Conservation (phyloP, 73 alveolate species). For the Tetrahymena malaccensis region DNA sequence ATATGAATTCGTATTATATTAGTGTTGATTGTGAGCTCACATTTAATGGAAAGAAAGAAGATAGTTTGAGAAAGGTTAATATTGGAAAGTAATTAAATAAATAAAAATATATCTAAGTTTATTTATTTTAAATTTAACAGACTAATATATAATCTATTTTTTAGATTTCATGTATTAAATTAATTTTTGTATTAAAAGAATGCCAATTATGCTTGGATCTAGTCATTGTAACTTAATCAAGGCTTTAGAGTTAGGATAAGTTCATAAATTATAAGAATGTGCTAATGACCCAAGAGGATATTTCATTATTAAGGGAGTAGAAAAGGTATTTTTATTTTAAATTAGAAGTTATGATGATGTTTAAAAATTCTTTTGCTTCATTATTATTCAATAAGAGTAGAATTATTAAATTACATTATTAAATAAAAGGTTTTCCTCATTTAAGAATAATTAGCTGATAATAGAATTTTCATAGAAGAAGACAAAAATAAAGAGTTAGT, state of each 20-base stretch:
- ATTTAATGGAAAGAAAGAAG: neutral
- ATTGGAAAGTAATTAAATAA: slow-evolving; percentile 3
- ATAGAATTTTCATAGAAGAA: slow-evolving; percentile 94
- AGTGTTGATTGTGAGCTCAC: neutral
- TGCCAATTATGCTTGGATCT: slow-evolving; percentile 42
- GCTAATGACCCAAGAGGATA: slow-evolving; percentile 98
- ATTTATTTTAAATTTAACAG: neutral
- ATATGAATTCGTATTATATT: neutral
- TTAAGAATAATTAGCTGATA: slow-evolving; percentile 90
- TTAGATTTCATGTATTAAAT: no score
- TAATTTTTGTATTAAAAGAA: neutral
- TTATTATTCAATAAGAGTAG: no score
- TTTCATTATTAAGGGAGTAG: slow-evolving; percentile 96
- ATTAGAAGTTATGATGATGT: no score
- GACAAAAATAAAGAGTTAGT: slow-evolving; percentile 71
- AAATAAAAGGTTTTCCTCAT: slow-evolving; percentile 31
- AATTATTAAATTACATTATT: no score
- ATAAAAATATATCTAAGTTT: neutral
- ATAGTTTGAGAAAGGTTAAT: neutral
- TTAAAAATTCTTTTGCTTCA: no score
- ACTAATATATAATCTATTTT: neutral
- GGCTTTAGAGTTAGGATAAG: slow-evolving; percentile 53
- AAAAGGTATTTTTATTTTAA: slow-evolving; percentile 59
- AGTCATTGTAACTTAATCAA: slow-evolving; percentile 42
- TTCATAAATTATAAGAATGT: slow-evolving; percentile 78